Base-by-base conservation (phyloP, 1,139 yeast genomes). In the Dujonia santamariae region DNA sequence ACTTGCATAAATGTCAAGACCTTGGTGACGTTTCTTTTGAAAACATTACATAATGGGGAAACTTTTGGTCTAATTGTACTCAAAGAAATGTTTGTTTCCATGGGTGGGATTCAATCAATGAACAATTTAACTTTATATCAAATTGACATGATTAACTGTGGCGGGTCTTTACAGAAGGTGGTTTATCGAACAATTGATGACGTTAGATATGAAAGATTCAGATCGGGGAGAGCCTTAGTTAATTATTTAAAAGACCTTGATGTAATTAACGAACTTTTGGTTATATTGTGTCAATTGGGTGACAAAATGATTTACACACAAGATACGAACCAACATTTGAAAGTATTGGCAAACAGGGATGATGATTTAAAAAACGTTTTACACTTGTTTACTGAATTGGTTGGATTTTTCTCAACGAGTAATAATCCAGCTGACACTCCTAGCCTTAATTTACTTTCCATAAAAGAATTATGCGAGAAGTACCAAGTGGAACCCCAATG, bases 21-120 rank as follows among this genome's bases (percentile, higher is more conserved):
- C 15, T 62, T 92, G 9, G 54, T 88, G 13, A 60, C 66, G 2
- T 84, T 75, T 49, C 58, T 85, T 14, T 54, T 85, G 28, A 84
- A 83, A 48, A 79, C 83, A 23, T 66, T 92, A 30, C 84, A 80
- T 46, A 53, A 59, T 7, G 76, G 75, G 4, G 85, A 82, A 37
- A 67, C 75, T 2, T 68, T 82, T 18, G 84, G 85, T n/a, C 59
- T 86, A 3, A 66, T 83, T 19, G 74, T 92, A 7, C 57, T 92
- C 32, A 75, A 78, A 43, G 95, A 87, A 40, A 61, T 90, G 34
- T 58, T 90, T 14, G 59, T 72, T 18, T 72, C 81, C 11, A 87
- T 90, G 84, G 87, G 95, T 13, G 97, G 97, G 3, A 75, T 88
- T 25, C 85, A 83, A 41, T 72, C 80, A 15, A 73, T 72, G 22